phyloP scores from a whole-genome alignment of 352 stramenopile genomes.

The Phytophthora kernoviae region DNA sequence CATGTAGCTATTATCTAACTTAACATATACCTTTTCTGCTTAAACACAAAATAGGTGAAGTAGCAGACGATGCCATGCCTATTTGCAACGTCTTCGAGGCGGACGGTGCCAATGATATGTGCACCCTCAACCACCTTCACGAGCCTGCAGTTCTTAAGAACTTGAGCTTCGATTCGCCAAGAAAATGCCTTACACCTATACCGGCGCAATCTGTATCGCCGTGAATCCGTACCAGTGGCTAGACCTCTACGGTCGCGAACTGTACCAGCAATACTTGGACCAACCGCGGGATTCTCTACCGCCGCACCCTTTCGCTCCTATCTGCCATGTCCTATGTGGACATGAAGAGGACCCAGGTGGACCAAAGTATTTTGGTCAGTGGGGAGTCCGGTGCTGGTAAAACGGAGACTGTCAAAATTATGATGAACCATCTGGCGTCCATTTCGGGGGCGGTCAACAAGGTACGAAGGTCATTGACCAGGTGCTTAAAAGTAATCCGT shows the following conservation, averaged over 20 bases:
- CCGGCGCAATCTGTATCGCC: slow-evolving; percentile 78
- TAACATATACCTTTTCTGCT: neutral
- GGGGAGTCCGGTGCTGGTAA: slow-evolving; percentile 91
- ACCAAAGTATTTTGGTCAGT: slow-evolving; percentile 90
- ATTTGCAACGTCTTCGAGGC: slow-evolving; percentile 83
- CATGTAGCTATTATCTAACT: neutral
- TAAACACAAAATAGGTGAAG: slow-evolving; percentile 39
- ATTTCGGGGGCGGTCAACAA: slow-evolving; percentile 71
- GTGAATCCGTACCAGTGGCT: slow-evolving; percentile 88
- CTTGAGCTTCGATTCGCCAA: slow-evolving; percentile 71
- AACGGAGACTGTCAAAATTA: slow-evolving; percentile 96
- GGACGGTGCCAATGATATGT: slow-evolving; percentile 79
- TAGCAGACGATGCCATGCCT: slow-evolving; percentile 78
- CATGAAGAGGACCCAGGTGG: slow-evolving; percentile 73
- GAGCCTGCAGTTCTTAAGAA: slow-evolving; percentile 82
- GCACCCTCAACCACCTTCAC: slow-evolving; percentile 80
- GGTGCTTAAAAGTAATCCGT: slow-evolving; percentile 77
- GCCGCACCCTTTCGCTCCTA: slow-evolving; percentile 74
- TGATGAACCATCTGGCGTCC: slow-evolving; percentile 84
- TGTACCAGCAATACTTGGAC: slow-evolving; percentile 73
- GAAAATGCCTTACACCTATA: slow-evolving; percentile 84
- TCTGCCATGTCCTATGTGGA: slow-evolving; percentile 71
- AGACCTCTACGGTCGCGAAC: slow-evolving; percentile 67
- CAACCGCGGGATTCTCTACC: slow-evolving; percentile 54
- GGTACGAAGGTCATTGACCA: slow-evolving; percentile 81